A percentile compares a stretch with the other conserved stretches of the same genome.
These are phyloP conservation scores for Plasmodium cynomolgi DNA, from an alignment of 169 alveolate species.

Conservation along the genomic window DNA sequence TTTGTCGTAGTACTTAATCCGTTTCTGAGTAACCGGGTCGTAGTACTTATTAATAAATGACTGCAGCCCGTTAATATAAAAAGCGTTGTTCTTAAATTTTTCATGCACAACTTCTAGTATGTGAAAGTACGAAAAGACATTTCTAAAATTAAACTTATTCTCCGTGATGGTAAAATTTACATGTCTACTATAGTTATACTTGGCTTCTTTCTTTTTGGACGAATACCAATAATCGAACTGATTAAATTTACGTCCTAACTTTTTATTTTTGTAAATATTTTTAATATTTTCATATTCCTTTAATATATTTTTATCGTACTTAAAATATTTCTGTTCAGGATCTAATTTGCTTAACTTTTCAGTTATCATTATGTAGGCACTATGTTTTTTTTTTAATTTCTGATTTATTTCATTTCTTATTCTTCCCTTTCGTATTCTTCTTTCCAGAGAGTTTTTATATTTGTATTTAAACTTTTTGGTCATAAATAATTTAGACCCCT, in stretches of 20 bases:
- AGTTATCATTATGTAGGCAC: constrained; percentile 73
- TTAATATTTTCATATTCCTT: constrained; percentile 72
- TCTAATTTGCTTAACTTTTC: constrained; percentile 74
- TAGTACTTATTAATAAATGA: constrained; percentile 73
- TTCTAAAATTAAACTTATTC: constrained; percentile 64
- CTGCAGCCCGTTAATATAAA: constrained; percentile 69
- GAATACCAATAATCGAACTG: constrained; percentile 74
- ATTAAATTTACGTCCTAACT: constrained; percentile 60
- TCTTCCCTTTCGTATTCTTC: constrained; percentile 52
- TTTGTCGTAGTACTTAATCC: constrained; percentile 65
- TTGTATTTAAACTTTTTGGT: constrained; percentile 65
- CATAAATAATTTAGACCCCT: constrained; percentile 49
- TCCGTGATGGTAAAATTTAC: constrained; percentile 69
- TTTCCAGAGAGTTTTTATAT: constrained; percentile 57
- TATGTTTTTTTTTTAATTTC: constrained; percentile 69
- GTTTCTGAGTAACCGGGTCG: constrained; percentile 62
- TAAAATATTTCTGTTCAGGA: constrained; percentile 68
- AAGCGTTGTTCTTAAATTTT: constrained; percentile 47
- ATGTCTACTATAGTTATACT: constrained; percentile 69
- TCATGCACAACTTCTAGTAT: constrained; percentile 74
- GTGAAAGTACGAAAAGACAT: constrained; percentile 73
- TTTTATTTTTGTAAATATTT: constrained; percentile 66
- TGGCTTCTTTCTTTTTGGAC: constrained; percentile 65
- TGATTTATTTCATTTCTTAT: constrained; percentile 69
- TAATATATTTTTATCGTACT: constrained; percentile 73